Percentiles rank a stretch among this genome's conserved stretches.
These are phyloP conservation scores for Phytophthora niederhauseri DNA, from an alignment of 352 stramenopile genomes.

Conservation along the genomic window DNA sequence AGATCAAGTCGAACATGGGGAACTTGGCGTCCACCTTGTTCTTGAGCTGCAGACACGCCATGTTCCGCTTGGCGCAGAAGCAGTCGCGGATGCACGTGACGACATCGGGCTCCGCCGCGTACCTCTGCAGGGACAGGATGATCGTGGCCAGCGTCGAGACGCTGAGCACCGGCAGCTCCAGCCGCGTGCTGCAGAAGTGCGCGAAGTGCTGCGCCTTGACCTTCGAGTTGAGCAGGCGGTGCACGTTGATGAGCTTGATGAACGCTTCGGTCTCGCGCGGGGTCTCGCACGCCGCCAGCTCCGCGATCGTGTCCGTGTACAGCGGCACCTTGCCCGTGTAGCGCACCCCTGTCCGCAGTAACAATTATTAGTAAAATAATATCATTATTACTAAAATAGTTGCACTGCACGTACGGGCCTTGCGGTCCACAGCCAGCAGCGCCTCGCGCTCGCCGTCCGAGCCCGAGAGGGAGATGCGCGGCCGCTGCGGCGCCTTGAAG, in stretches of 20 bases:
- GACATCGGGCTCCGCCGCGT: slow-evolving; percentile 52
- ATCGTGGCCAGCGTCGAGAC: slow-evolving; percentile 50
- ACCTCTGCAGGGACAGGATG: slow-evolving; percentile 63
- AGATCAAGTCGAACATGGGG: slow-evolving; percentile 75
- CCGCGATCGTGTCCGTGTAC: slow-evolving; percentile 71
- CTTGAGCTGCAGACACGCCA: slow-evolving; percentile 66
- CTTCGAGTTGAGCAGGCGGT: slow-evolving; percentile 67
- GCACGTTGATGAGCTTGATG: slow-evolving; percentile 55
- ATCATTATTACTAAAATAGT: slow-evolving; percentile 5
- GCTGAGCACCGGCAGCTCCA: slow-evolving; percentile 49
- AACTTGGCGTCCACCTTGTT: slow-evolving; percentile 69
- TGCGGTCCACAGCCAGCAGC: slow-evolving; percentile 46
- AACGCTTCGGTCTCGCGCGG: slow-evolving; percentile 65
- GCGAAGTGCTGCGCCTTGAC: slow-evolving; percentile 83
- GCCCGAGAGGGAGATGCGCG: slow-evolving; percentile 36
- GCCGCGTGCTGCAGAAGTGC: slow-evolving; percentile 45
- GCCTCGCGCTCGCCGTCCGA: slow-evolving; percentile 56
- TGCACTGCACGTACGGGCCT: slow-evolving; percentile 39
- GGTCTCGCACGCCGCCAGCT: slow-evolving; percentile 45
- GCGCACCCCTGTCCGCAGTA: slow-evolving; percentile 39
- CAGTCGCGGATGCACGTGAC: slow-evolving; percentile 62
- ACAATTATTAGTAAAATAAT: slow-evolving; percentile 1
- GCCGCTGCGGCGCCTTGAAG: slow-evolving; percentile 52
- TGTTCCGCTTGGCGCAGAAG: slow-evolving; percentile 48
- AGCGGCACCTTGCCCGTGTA: slow-evolving; percentile 68